phyloP scores from a whole-genome alignment of 352 stramenopile genomes.

The Globisporangium parvum region DNA sequence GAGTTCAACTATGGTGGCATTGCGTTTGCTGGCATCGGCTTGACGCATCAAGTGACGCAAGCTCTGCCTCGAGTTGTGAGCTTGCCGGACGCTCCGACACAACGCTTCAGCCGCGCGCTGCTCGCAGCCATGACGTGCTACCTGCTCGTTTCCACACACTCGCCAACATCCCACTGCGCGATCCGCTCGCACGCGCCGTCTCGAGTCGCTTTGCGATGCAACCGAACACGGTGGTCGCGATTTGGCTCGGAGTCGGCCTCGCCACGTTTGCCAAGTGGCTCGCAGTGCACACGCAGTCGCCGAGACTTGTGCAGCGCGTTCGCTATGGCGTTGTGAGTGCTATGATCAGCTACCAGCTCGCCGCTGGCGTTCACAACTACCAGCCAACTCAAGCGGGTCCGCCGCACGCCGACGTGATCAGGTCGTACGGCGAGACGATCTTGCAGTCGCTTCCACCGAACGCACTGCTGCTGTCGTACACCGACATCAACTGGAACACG shows the following conservation, averaged over 20 bases:
- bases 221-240: conserved; percentile 82
- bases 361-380: conserved; percentile 3
- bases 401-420: conserved; percentile 24
- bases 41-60: neutral
- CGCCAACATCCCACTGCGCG: conserved; percentile 86
- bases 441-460: conserved; percentile 36
- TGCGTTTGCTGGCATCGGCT: conserved; percentile 19
- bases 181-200: conserved; percentile 85
- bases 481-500: conserved; percentile 81
- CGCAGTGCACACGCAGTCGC: neutral
- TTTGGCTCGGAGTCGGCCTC: conserved; percentile 76
- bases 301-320: conserved; percentile 1
- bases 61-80: neutral
- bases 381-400: neutral
- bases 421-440: conserved; percentile 30
- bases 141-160: conserved; percentile 89
- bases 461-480: conserved; percentile 68
- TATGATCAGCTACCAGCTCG: conserved; percentile 12
- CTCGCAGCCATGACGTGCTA: conserved; percentile 67
- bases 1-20: conserved; percentile 23
- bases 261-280: conserved; percentile 11
- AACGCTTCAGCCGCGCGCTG: conserved; percentile 22
- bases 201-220: conserved; percentile 90
- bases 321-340: conserved; percentile 12
- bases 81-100: neutral